Evolutionary conservation across 495 filamentous ascomycete genomes (phyloP), one percentile per base, ranked within the genome.

Genomic region (Tuber microsphaerosporum): DNA sequence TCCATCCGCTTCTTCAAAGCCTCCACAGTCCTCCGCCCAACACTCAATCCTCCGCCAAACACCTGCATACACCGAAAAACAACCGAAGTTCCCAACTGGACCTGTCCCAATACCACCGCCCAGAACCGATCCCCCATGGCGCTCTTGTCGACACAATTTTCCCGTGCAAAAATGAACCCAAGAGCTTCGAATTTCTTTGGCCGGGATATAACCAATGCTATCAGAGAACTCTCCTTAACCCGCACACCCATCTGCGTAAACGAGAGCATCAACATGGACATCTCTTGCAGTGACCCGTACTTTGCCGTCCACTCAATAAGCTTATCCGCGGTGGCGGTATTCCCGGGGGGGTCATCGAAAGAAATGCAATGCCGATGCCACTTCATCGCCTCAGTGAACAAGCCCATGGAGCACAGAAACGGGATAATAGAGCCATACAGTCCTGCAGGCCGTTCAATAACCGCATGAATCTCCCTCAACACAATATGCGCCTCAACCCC

Each of bases 101-200:
- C 26, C 37, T 74, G 75, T 14, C 44, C 48, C 20, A 79, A 48
- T 2, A 82, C 75, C n/a, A 44, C 44, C 1, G 77, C 75, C 81
- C 81, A 83, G 56, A 83, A 83, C 3, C 20, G 20, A 65, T 83
- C 81, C 31, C 81, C 78, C 74, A 83, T 75, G 19, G 69, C 74
- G 14, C 73, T 46, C 4, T 26, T 75, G 34, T 71, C 69, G 19
- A 83, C 42, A 26, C 46, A 71, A 31, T 72, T 80, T 20, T 56
- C 71, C 45, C 56, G 68, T n/a, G 71, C 65, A 42, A 83, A 72
- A 41, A 83, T 72, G n/a, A 83, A 79, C 39, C 74, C 69, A 37
- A 83, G 48, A 17, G 74, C 81, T 44, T 82, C 81, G 22, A 75
- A 41, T 71, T 83, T 76, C 16, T 76, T 71, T n/a, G 74, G 68